Evolutionary conservation across 768 basidiomycete species (phyloP).

Genomic region (Pleurotus cornucopiae): DNA sequence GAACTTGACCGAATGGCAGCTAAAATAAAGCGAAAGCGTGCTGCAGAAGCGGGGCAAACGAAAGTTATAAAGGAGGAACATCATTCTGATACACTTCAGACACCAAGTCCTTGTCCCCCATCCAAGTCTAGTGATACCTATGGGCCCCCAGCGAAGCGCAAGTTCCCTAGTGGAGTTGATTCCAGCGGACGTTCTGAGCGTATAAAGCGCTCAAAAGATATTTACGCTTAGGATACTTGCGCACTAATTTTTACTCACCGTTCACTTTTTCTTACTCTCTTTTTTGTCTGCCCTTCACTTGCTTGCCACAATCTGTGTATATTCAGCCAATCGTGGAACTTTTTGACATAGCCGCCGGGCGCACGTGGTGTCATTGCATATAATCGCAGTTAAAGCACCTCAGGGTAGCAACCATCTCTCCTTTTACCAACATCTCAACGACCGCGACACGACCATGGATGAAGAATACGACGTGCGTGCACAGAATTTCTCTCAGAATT

Average conservation of each 20-base stretch:
- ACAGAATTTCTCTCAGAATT: conserved; percentile 5
- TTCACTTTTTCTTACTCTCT: not conserved
- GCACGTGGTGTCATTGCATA: conserved; percentile 9
- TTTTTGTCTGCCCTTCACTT: not conserved
- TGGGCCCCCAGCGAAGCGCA: conserved; percentile 5
- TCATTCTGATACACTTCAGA: conserved; percentile 6
- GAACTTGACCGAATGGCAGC: conserved; percentile 32
- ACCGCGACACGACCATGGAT: conserved; percentile 66
- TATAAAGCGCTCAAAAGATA: conserved; percentile 1
- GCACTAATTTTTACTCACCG: not conserved
- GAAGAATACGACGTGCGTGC: conserved; percentile 90
- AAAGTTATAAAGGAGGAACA: conserved; percentile 13
- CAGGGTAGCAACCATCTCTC: conserved; percentile 13
- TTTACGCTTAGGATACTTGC: not conserved
- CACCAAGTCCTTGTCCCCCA: not conserved
- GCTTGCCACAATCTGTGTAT: not conserved
- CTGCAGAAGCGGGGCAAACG: not conserved
- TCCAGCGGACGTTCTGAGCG: not conserved
- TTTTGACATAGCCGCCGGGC: conserved; percentile 5
- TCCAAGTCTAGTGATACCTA: not conserved
- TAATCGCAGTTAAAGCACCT: conserved; percentile 7
- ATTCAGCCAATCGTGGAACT: conserved; percentile 1
- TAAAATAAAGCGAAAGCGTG: conserved; percentile 27
- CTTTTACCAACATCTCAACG: conserved; percentile 11
- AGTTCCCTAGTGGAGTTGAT: not conserved